Percentiles rank a stretch among this genome's conserved stretches.
Conservation (phyloP, 495 filamentous ascomycete species). For the Aspergillus ellipticus region DNA sequence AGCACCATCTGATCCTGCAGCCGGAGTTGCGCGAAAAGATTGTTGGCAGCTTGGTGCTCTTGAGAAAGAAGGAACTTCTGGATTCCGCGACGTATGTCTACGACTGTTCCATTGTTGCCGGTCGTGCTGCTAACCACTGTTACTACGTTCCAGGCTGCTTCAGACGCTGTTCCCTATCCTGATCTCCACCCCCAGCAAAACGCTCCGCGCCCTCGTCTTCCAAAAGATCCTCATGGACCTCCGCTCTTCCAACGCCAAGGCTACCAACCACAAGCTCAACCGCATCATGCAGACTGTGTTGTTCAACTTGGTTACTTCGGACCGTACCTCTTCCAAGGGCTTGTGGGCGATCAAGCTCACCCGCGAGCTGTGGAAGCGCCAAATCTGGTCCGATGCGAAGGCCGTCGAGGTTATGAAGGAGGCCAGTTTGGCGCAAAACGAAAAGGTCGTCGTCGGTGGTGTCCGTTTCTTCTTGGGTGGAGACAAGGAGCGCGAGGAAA, state of each 20-base stretch:
- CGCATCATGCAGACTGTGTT: constrained; percentile 86
- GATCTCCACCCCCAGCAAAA: constrained; percentile 80
- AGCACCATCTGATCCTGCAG: constrained; percentile 77
- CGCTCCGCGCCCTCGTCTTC: constrained; percentile 76
- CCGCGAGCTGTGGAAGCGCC: constrained; percentile 80
- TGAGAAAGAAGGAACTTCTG: constrained; percentile 87
- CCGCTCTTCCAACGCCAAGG: constrained; percentile 75
- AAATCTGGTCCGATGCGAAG: constrained; percentile 84
- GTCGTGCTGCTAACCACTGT: constrained; percentile 9
- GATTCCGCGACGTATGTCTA: constrained; percentile 64
- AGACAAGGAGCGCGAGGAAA: constrained; percentile 89
- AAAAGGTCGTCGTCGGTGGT: constrained; percentile 83
- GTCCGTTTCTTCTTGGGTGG: constrained; percentile 94
- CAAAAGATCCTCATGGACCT: constrained; percentile 90
- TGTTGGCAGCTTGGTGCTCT: constrained; percentile 81
- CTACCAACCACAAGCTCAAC: constrained; percentile 88
- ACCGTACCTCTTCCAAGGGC: constrained; percentile 77
- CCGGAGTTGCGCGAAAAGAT: constrained; percentile 87
- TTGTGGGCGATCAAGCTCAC: constrained; percentile 93
- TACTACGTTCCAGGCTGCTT: constrained; percentile 50
- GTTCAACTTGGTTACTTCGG: constrained; percentile 82
- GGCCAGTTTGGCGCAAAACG: constrained; percentile 74
- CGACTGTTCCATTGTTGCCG: background rate
- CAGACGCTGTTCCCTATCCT: constrained; percentile 92
- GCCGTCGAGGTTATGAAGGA: constrained; percentile 95